A percentile compares a stretch with the other conserved stretches of the same genome.
Evolutionary conservation across 176 grass and related monocot species (phyloP).

Genomic region (Thalia dealbata): DNA sequence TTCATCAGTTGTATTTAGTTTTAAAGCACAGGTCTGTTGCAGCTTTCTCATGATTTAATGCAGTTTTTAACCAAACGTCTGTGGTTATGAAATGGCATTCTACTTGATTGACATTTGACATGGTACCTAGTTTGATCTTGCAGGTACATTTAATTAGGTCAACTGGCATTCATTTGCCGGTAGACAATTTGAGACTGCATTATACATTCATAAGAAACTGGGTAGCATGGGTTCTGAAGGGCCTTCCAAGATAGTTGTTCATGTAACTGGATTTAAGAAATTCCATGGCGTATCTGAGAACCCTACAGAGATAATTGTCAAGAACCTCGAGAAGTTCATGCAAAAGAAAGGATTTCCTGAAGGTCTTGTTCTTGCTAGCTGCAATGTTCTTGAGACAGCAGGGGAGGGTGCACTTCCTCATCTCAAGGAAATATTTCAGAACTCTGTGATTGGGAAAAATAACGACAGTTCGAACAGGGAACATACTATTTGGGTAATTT

Average conservation of each 20-base stretch:
- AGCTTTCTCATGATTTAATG: neutral
- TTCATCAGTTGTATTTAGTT: neutral
- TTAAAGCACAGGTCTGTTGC: neutral
- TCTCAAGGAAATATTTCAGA: constrained; percentile 60
- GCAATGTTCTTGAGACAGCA: constrained; percentile 34
- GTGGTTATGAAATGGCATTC: neutral
- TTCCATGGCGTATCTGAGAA: constrained; percentile 50
- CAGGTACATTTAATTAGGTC: neutral
- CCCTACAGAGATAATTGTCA: constrained; percentile 41
- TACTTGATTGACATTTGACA: neutral
- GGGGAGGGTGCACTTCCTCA: constrained; percentile 60
- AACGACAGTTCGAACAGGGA: constrained; percentile 33
- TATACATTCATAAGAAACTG: neutral
- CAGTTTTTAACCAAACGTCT: neutral
- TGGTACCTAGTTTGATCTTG: neutral
- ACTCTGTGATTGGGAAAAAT: constrained; percentile 35
- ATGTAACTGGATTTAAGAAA: constrained; percentile 50
- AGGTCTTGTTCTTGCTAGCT: constrained; percentile 39
- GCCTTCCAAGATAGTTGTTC: constrained; percentile 26
- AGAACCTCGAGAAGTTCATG: constrained; percentile 32
- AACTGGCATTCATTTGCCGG: neutral
- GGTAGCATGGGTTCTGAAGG: constrained; percentile 50
- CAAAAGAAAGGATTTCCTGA: constrained; percentile 39
- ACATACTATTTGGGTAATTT: constrained; percentile 68
- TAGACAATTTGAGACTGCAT: constrained; percentile 4